Evolutionary conservation across 768 basidiomycete species (phyloP), one percentile per base, ranked within the genome.

Genomic region (Boletales sp.): DNA sequence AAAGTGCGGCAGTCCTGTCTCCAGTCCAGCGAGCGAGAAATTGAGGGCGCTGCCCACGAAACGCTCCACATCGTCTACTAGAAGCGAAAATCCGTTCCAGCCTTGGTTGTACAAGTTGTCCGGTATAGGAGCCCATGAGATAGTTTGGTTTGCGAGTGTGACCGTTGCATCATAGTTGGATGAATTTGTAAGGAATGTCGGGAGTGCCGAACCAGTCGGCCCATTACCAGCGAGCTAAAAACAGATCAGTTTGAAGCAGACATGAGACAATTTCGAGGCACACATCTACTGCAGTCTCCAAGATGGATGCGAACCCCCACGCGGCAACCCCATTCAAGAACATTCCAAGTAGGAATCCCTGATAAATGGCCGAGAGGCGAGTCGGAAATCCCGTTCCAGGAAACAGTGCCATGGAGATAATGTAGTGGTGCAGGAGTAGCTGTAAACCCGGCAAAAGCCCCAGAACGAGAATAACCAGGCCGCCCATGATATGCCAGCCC

Each of bases 1-100:
- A 74, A 86, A 90, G 63, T 86, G 91, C 0, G 83, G 82, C 12
- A 91, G 57, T 17, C 72, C 73, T 2, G 73, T 61, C 44, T 86
- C 75, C 44, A 91, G 72, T 14, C 77, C 75, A 18, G 74, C 75
- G n/a, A 92, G 72, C 15, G 84, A 82, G 62, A 79, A 90, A 58
- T 88, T 88, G 42, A 88, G 70, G 5, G 80, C 82, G 13, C 72
- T 66, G 10, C 91, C 89, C n/a, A 75, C 65, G 60, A 86, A 91
- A 56, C 85, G 75, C 64, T 90, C 82, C 0, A 94, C 90, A 57
- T 94, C 92, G 61, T 94, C 89, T n/a, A 91, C 79, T 13, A 94
- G 73, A 21, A 94, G 75, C 0, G 81, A 72, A 60, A 90, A 91
- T 6, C 88, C 88, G 58, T 85, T 82, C 87, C 87, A 92, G 3